Conservation (phyloP, 73 alveolate genomes). For the Paramecium octaurelia region DNA sequence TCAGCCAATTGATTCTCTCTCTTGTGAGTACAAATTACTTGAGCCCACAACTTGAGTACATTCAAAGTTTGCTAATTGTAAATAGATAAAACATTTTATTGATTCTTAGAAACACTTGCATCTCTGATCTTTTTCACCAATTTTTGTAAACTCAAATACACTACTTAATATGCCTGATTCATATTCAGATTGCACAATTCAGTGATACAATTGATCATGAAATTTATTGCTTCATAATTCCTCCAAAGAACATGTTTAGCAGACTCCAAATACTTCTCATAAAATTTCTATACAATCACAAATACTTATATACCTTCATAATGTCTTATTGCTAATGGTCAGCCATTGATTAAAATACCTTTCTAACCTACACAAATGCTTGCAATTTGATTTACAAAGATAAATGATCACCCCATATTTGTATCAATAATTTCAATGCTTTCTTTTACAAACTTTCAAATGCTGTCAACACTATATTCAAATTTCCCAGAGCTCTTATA, state of each 20-base stretch:
- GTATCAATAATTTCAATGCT: not conserved
- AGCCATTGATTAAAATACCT: not conserved
- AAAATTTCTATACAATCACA: not conserved
- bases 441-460: slow-evolving; percentile 31
- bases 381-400: not conserved
- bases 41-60: slow-evolving; percentile 11
- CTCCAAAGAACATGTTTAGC: slow-evolving; percentile 26
- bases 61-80: not conserved
- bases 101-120: not conserved
- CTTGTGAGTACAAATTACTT: slow-evolving; percentile 27
- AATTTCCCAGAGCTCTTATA: not conserved
- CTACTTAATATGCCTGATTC: slow-evolving; percentile 33
- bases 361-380: slow-evolving; percentile 10
- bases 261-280: not conserved
- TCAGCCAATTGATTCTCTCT: slow-evolving; percentile 1
- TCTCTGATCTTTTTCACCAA: slow-evolving; percentile 14
- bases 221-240: slow-evolving; percentile 17
- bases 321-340: not conserved
- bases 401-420: slow-evolving; percentile 20
- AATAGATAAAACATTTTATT: not conserved
- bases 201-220: slow-evolving; percentile 30
- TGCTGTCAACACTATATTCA: not conserved
- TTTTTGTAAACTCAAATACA: not conserved
- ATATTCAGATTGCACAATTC: slow-evolving; percentile 40
- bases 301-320: not conserved